Conservation (phyloP, 495 filamentous ascomycete species). For the Pyrenopolyporus hunteri region DNA sequence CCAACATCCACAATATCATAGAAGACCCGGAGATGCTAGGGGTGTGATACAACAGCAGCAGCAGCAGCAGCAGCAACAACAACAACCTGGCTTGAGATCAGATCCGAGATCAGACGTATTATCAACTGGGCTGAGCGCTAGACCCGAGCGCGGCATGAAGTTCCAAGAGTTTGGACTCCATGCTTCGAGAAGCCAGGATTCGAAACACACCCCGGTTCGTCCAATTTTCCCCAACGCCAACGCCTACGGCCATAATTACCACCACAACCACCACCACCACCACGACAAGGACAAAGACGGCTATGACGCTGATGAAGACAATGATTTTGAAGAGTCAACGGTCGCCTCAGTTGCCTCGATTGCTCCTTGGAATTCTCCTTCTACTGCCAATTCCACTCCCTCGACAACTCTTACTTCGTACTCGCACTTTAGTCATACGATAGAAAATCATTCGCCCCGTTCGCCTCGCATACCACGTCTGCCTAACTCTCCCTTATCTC, state of each 20-base stretch:
- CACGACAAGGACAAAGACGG: slow-evolving; percentile 10
- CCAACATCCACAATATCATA: too few relatives aligned
- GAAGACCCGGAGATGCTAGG: neutral
- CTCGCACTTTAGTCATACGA: slow-evolving; percentile 28
- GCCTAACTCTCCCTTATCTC: slow-evolving; percentile 44
- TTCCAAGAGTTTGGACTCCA: slow-evolving; percentile 30
- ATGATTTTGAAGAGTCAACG: slow-evolving; percentile 30
- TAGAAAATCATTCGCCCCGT: slow-evolving; percentile 31
- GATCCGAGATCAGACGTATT: slow-evolving; percentile 27
- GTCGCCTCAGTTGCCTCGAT: slow-evolving; percentile 14
- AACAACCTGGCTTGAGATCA: slow-evolving; percentile 28
- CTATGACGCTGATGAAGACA: slow-evolving; percentile 33
- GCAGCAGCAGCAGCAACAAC: too few relatives aligned
- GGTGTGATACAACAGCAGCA: slow-evolving; percentile 29
- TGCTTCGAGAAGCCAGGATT: slow-evolving; percentile 29
- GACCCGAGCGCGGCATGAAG: slow-evolving; percentile 33
- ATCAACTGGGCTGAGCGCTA: slow-evolving; percentile 18
- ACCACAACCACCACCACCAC: neutral
- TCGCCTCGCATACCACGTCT: slow-evolving; percentile 32
- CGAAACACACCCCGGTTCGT: slow-evolving; percentile 37
- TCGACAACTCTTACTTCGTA: slow-evolving; percentile 28
- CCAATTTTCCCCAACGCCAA: slow-evolving; percentile 35
- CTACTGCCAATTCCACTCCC: slow-evolving; percentile 18
- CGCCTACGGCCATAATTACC: slow-evolving; percentile 1
- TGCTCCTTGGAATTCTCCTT: slow-evolving; percentile 34